Conservation (phyloP, 2,329 filamentous ascomycete species). For the Scedosporium dehoogii region DNA sequence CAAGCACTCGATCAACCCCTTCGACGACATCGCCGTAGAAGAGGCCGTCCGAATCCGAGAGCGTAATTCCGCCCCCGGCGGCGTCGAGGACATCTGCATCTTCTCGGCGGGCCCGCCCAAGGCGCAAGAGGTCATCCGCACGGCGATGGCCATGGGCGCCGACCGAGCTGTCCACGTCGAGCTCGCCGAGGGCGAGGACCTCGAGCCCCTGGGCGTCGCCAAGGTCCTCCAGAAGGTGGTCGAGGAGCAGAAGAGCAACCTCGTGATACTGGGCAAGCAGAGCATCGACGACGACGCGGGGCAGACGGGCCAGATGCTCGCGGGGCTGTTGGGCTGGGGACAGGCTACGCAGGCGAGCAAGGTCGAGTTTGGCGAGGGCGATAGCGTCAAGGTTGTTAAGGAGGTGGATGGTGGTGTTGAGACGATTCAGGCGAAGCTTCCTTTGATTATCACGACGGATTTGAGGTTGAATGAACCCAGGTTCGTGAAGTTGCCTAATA, state of each 20-base stretch:
- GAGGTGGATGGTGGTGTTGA: conserved; percentile 96
- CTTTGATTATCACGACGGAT: conserved; percentile 92
- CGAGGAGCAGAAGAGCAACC: conserved; percentile 75
- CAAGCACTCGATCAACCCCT: conserved; percentile 98
- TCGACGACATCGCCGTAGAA: conserved; percentile 96
- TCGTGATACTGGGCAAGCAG: conserved; percentile 94
- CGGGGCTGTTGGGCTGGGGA: conserved; percentile 80
- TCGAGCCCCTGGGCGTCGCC: conserved; percentile 86
- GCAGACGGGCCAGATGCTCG: conserved; percentile 98
- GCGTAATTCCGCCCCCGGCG: conserved; percentile 59
- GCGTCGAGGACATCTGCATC: conserved; percentile 85
- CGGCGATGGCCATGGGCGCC: conserved; percentile 97
- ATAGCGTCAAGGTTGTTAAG: conserved; percentile 65
- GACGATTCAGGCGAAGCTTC: conserved; percentile 75
- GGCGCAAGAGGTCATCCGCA: conserved; percentile 78
- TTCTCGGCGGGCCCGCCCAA: conserved; percentile 84
- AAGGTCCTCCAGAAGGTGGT: conserved; percentile 78
- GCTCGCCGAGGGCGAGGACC: conserved; percentile 59
- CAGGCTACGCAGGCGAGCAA: conserved; percentile 91
- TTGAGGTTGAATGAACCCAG: conserved; percentile 87
- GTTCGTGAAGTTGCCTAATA: conserved; percentile 92
- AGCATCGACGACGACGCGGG: conserved; percentile 93
- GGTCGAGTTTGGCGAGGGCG: conserved; percentile 64
- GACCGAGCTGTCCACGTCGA: conserved; percentile 88
- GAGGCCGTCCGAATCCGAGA: conserved; percentile 93